Percentiles rank a stretch among this genome's conserved stretches.
These are phyloP conservation scores for Termitomyces sp. DNA, from an alignment of 768 basidiomycete species.

Conservation along the genomic window DNA sequence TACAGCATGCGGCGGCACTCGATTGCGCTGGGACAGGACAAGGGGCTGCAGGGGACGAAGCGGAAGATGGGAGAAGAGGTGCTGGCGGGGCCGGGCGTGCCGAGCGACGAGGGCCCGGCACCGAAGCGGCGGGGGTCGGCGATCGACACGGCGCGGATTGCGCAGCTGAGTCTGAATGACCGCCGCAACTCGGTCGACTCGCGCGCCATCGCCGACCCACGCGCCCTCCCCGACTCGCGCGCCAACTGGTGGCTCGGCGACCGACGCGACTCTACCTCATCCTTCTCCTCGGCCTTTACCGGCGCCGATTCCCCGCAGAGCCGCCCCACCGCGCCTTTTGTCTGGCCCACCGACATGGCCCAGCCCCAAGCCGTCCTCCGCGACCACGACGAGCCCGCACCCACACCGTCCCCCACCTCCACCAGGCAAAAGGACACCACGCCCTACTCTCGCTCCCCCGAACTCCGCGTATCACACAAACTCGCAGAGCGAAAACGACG, in stretches of 20 bases:
- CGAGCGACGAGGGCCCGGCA: conserved; percentile 67
- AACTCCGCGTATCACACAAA: conserved; percentile 93
- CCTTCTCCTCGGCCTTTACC: conserved; percentile 59
- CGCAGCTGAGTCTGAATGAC: conserved; percentile 74
- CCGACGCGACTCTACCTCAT: conserved; percentile 72
- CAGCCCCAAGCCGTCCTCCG: conserved; percentile 12
- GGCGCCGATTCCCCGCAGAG: conserved; percentile 62
- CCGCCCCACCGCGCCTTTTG: conserved; percentile 66
- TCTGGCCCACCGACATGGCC: conserved; percentile 54
- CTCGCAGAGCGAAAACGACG: conserved; percentile 94
- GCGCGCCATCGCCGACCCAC: conserved; percentile 40
- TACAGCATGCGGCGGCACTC: conserved; percentile 73
- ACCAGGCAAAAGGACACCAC: conserved; percentile 51
- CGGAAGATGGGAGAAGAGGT: conserved; percentile 76
- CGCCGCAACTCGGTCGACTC: conserved; percentile 77
- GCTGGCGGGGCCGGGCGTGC: conserved; percentile 66
- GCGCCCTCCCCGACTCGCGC: conserved; percentile 41
- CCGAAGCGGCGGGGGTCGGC: conserved; percentile 84
- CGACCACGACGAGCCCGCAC: conserved; percentile 25
- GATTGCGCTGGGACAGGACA: conserved; percentile 49
- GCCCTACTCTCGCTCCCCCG: conserved; percentile 94
- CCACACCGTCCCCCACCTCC: conserved; percentile 33
- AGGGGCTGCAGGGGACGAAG: conserved; percentile 62
- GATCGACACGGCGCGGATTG: conserved; percentile 74
- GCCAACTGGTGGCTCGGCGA: conserved; percentile 56